Base-by-base conservation (phyloP, 768 basidiomycete species). In the Lactifluus hygrophoroides region DNA sequence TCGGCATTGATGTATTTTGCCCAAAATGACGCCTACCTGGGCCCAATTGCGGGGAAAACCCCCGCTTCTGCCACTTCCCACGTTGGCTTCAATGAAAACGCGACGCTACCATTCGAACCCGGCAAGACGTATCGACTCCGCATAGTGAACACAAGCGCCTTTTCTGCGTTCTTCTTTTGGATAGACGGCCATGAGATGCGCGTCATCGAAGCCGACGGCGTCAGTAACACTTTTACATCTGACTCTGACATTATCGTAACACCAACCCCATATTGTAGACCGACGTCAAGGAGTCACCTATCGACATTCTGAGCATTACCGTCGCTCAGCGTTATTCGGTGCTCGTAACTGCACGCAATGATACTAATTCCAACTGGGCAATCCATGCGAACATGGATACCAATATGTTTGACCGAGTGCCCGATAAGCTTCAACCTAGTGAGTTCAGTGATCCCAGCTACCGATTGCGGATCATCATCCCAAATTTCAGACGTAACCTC, bases 271-370 rank as follows among this genome's bases (percentile, higher is more conserved):
- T 50, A 50, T 57, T 59, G 8, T 59, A 89, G 84, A 88, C 82
- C 0, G 95, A 97, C 73, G 77, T 85, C 2, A 78, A 88, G 67
- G 84, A 85, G 61, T 86, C 74, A 40, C 78, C 84, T 0, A 84
- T 85, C 62, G 87, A 90, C 68, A 70, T 87, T 37, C 66, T 97
- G 50, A 78, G 82, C 43, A 57, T 97, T 56, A 78, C 90, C 14
- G 92, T 88, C 30, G 94, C 94, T 0, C 95, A 98, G 70, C 84
- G 95, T 19, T 96, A 95, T 71, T 94, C 94, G 0, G 76, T 99
- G 40, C 83, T 97, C 32, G 90, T 99, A 52, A 86, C 86, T 11
- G 94, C 95, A 10, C 82, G 87, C 48, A 94, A 94, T 71, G 89
- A 93, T 62, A 88, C 79, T 2, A 64, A 52, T 28, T 74, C 80